Base-by-base conservation (phyloP, 2,329 filamentous ascomycete species). In the Cordyceps javanica region DNA sequence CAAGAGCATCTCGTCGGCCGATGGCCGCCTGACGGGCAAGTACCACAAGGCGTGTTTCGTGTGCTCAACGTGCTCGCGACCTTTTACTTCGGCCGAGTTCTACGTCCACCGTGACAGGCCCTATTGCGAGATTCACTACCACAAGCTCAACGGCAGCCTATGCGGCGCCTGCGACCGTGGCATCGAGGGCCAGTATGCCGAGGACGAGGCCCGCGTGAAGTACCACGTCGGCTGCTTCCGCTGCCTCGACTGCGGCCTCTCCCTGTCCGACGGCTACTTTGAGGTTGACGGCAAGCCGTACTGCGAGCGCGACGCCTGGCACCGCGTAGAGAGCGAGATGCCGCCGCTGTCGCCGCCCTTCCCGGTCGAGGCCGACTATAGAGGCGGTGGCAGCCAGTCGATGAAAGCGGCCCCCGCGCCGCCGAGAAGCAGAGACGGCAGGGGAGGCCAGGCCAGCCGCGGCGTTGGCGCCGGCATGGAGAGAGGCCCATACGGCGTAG, bases 11-110 rank as follows among this genome's bases (percentile, higher is more conserved):
- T 96, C 93, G 34, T 96, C 91, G 14, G 91, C 91, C 0, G 94
- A 97, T 65, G 94, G 94, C 16, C 87, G 92, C 25, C 78, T 99
- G 25, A 96, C 90, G 0, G 94, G 94, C 10, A 87, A 91, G 62
- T 99, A 96, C 71, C 94, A 99, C 78, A 96, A 95, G 71, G 82
- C 88, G 5, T 99, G 93, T 71, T 97, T 99, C 69, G 89, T 93
- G 11, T 99, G 94, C 78, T 83, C 85, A 5, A 91, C 88, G 1
- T 99, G 94, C 75, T 77, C 79, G 11, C 81, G 86, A 55, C 87
- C 91, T 1, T 99, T 97, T 68, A 78, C 86, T 21, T 96, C 91
- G 0, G 83, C 90, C 1, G 91, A 94, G 59, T 97, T 97, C 66
- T 99, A 99, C 69, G 92, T 99, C 11, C 82, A 91, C 60, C 75